Conservation (phyloP, 139 green algal genomes). For the Pedinophyceae sp. region DNA sequence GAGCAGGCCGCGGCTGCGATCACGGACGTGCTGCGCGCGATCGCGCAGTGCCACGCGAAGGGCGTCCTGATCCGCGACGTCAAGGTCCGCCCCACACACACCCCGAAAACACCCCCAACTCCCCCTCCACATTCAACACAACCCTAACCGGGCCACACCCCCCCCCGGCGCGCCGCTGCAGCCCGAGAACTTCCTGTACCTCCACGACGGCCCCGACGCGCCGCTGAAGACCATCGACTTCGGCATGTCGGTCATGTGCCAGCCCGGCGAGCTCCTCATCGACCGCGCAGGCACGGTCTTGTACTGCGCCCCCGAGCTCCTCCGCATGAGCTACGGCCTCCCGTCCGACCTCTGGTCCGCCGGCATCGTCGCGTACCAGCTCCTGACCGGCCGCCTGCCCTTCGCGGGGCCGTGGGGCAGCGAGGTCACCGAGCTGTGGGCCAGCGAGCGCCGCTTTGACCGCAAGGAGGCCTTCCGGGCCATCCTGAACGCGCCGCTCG, state of each 20-base stretch:
- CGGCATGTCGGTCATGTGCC: constrained; percentile 32
- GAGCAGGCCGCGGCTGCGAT: constrained; percentile 28
- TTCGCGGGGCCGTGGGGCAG: constrained; percentile 3
- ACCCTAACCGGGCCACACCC: too few species aligned
- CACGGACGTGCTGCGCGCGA: constrained; percentile 43
- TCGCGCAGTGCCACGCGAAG: constrained; percentile 79
- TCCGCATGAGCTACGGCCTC: constrained; percentile 52
- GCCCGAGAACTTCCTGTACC: constrained; percentile 83
- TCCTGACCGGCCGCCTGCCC: constrained; percentile 60
- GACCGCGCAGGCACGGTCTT: constrained; percentile 51
- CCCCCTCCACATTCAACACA: too few species aligned
- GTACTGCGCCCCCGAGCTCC: constrained; percentile 78
- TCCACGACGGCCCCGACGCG: constrained; percentile 35
- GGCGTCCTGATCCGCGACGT: constrained; percentile 54
- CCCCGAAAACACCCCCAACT: too few species aligned
- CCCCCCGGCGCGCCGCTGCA: too few species aligned
- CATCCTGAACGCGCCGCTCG: constrained; percentile 44
- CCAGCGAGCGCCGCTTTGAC: too few species aligned
- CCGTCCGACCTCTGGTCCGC: constrained; percentile 71
- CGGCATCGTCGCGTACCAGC: constrained; percentile 81
- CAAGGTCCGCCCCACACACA: too few species aligned
- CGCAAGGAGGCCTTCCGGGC: constrained; percentile 24
- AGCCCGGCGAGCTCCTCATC: constrained; percentile 18
- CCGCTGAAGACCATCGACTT: constrained; percentile 75
- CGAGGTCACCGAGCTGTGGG: not conserved